Evolutionary conservation across 2,329 filamentous ascomycete genomes (phyloP), one percentile per base, ranked within the genome.

Genomic region (Zalaria sp.): DNA sequence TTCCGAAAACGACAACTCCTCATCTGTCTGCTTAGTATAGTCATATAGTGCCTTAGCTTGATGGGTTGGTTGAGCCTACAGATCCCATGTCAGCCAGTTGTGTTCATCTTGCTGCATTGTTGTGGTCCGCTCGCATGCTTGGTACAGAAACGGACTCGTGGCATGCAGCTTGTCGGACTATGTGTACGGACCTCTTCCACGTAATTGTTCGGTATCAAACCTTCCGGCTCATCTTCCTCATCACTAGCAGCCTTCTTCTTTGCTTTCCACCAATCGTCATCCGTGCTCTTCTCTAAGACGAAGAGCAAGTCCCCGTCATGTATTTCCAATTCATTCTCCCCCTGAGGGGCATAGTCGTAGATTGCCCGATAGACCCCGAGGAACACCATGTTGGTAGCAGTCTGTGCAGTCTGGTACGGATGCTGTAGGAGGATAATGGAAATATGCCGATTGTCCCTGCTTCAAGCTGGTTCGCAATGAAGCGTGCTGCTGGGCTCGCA

Each of bases 41-140:
- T 98, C 91, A 68, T 89, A 98, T n/a, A 96, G 75, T n/a, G 91
- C 85, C 60, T 82, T 87, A 39, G 89, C 91, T 51, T 80, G 72
- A 47, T 76, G 68, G 47, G 75, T 62, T 25, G 83, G 75, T 53
- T 72, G 66, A 44, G 80, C 80, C 79, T 85, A 32, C 7, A 7
- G 29, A 18, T 18, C 18, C 18, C 18, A 18, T 18, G 18, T 18
- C 18, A 18, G 18, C 18, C 18, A 18, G 18, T 18, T 18, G 18
- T 18, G 18, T 18, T 18, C 18, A 18, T 18, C 18, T 18, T 18
- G 18, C 18, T 18, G 18, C 18, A 18, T 18, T 18, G 18, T 18
- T 18, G 18, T 18, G 18, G 18, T 18, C 18, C 18, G 18, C 18
- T 18, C 18, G 18, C 18, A 18, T 18, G 18, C 18, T 18, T 18